Base-by-base conservation (phyloP, 768 basidiomycete genomes). In the Hebeloma cylindrosporum region DNA sequence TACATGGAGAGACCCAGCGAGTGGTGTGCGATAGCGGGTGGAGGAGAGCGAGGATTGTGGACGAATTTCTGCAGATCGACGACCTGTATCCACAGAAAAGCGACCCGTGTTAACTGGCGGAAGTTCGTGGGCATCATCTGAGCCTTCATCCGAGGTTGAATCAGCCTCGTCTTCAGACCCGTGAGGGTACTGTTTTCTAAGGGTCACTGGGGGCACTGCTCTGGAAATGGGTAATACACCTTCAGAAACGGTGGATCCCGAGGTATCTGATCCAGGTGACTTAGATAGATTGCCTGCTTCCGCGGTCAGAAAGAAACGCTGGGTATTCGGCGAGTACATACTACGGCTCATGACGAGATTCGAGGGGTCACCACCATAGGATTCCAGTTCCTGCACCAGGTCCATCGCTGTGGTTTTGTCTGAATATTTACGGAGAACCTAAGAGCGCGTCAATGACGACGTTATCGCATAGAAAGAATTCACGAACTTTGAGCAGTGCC, bases 391-490 rank as follows among this genome's bases (percentile, higher is more conserved):
- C 49, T 80, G 72, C 9, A 89, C 82, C 26, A 91, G 74, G 54
- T 83, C 79, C 66, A 69, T 78, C 26, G 90, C 88, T 17, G 82
- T 70, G 0, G 88, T 89, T 62, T 84, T 87, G 57, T 90, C 88
- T 0, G 91, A 87, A 57, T 93, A 90, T 61, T 82, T 87, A 49
- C 82, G 73, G 47, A 93, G 67, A 14, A 88, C 83, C 90, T 93
- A 51, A 36, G 16, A n/a, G 42, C 40, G n/a, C 31, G 27, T 27
- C 27, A 35, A 11, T 31, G 7, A 34, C 27, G 45, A 48, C 13
- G 14, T 13, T 27, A 36, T 9, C 30, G n/a, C 34, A 10, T 10
- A 23, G 20, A 20, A 14, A 14, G n/a, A n/a, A 27, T 17, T 36
- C 11, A 40, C 66, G 21, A 51, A 87, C 93, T 75, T 88, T 89